These are phyloP conservation scores for Paraphaeosphaeria sporulosa DNA, from an alignment of 2,329 filamentous ascomycete species.

Conservation along the genomic window DNA sequence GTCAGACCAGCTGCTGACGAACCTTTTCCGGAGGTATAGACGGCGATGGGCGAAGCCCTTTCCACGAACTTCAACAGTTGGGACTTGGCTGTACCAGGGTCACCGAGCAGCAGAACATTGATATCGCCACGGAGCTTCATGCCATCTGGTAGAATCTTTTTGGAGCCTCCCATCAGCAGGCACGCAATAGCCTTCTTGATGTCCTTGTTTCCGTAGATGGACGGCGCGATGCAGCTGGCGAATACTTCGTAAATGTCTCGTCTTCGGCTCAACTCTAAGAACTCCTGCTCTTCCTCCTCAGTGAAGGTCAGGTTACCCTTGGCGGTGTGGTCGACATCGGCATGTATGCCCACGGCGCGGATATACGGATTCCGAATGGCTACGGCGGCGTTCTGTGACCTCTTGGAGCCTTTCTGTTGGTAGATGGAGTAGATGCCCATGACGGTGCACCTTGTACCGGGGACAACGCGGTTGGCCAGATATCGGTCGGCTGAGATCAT, in stretches of 20 bases:
- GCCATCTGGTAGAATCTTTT: constrained; percentile 96
- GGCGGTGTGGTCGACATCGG: constrained; percentile 86
- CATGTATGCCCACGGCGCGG: constrained; percentile 89
- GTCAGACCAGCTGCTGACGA: constrained; percentile 97
- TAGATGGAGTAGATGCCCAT: constrained; percentile 99
- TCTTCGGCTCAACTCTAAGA: constrained; percentile 85
- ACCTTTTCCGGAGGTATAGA: constrained; percentile 98
- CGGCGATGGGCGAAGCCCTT: constrained; percentile 93
- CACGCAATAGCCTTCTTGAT: constrained; percentile 99
- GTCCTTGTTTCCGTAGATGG: constrained; percentile 93
- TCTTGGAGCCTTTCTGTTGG: constrained; percentile 87
- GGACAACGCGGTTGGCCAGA: constrained; percentile 92
- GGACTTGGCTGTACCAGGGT: constrained; percentile 97
- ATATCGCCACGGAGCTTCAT: constrained; percentile 99
- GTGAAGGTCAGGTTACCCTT: constrained; percentile 86
- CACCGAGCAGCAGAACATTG: constrained; percentile 94
- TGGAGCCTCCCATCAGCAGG: constrained; percentile 90
- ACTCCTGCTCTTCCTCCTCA: constrained; percentile 97
- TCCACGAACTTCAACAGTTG: constrained; percentile 97
- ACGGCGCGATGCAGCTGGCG: constrained; percentile 91
- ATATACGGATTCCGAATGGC: constrained; percentile 96
- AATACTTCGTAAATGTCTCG: constrained; percentile 93
- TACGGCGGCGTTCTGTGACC: constrained; percentile 78
- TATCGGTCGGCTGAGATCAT: constrained; percentile 97
- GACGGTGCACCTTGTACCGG: constrained; percentile 90